Base-by-base conservation (phyloP, 2,329 filamentous ascomycete genomes). In the Fusarium xyrophilum region DNA sequence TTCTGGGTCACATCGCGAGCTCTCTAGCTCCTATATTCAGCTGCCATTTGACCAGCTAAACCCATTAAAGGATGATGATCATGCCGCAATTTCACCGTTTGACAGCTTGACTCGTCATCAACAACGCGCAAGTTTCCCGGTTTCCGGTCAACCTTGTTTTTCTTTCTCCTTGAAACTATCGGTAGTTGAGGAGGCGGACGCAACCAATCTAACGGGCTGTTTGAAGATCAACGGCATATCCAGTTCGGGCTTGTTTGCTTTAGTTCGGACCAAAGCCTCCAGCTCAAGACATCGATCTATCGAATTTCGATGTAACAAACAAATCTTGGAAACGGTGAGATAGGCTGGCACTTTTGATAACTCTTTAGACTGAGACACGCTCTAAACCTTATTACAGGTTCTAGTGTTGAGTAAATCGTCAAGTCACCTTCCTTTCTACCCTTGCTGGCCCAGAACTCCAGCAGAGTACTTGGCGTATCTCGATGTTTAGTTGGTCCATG, bases 21-120 rank as follows among this genome's bases (percentile, higher is more conserved):
- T 51, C 40, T 40, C 32, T 60, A 70, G 54, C 23, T 54, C 38
- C 48, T 25, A 44, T 33, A 35, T 52, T 57, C 61, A 67, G 44
- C 50, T 67, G 58, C 44, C 46, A 60, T 51, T 58, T 44, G 52
- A 36, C 38, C 35, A 30, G 19, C 21, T 35, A 15, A 53, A 55
- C 54, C 40, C 63, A 48, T 63, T 46, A 39, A 38, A 61, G 62
- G 62, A 25, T 53, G 62, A 25, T 53, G 61, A 63, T 65, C 62
- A 67, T 63, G 35, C 51, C 39, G 57, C 51, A 55, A 53, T 40
- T 42, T 65, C 47, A 39, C 40, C 54, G 42, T 51, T 67, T 69
- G 67, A 64, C 67, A 69, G 58, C 53, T 64, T 65, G 67, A 67
- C 67, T 56, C 39, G 67, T 64, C 60, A 38, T 51, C 67, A 55